Evolutionary conservation across 2,329 filamentous ascomycete species (phyloP), one percentile per base, ranked within the genome.

Genomic region (Colletotrichum noveboracense): DNA sequence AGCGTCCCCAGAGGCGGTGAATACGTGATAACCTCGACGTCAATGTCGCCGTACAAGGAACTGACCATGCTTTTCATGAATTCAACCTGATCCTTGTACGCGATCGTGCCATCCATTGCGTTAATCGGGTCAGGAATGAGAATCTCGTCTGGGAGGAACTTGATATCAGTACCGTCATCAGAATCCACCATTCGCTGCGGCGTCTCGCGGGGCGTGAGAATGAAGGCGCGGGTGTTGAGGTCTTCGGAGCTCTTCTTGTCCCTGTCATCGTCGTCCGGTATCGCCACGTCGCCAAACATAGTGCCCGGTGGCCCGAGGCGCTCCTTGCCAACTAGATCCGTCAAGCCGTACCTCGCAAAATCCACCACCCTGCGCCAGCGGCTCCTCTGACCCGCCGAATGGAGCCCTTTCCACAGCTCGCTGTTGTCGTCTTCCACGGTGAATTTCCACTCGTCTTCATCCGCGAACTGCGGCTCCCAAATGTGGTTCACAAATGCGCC

Each of bases 11-110:
- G 16, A 7, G 18, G 18, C 16, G 66, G 36, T 30, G 56, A 18
- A 32, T 74, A 74, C 8, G 26, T 43, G 18, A 74, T 43, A 7
- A 70, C 58, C 16, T 69, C 43, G 2, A 73, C 58, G 6, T 36
- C 21, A 18, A 70, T 55, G 2, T 43, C 43, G 12, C 14, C 43
- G 34, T 48, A 48, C 0, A 52, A 1, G 4, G 43, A 52, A 7
- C n/a, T 52, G 43, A 52, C n/a, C 43, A 52, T 52, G 0, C 43
- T 24, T 52, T 13, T 21, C 43, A 52, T 0, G n/a, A 52, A 21
- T 0, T 52, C 43, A 24, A 52, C n/a, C 43, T 52, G 43, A 21
- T n/a, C 10, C 0, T 21, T 0, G 43, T 52, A 52, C 1, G n/a
- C n/a, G 10, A 52, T 52, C n/a, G 43, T 52, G 43, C 43, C 43